Evolutionary conservation across 148 eudicot genomes (phyloP).

Genomic region (Hydrangea macrophylla): DNA sequence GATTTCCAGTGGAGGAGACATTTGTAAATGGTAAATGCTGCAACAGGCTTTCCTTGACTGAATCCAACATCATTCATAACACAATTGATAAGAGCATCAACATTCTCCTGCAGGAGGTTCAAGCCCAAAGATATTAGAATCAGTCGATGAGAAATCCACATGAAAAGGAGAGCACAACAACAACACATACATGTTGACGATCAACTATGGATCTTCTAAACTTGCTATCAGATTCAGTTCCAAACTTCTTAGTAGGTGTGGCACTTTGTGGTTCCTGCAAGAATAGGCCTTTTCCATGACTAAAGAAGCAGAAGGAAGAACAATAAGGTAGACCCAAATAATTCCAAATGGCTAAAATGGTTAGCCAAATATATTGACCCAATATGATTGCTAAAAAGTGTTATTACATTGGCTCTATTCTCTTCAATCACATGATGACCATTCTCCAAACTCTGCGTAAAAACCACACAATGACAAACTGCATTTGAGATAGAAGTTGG

Average conservation of each 20-base stretch:
- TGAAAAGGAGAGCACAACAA: not conserved
- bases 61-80: conserved; percentile 79
- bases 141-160: conserved; percentile 4
- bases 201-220: conserved; percentile 51
- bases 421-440: conserved; percentile 58
- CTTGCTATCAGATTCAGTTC: conserved; percentile 64
- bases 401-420: conserved; percentile 38
- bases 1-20: conserved; percentile 98
- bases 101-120: conserved; percentile 65
- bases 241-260: conserved; percentile 55
- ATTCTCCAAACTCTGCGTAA: conserved; percentile 61
- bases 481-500: not conserved
- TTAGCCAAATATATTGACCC: too few species aligned
- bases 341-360: not conserved
- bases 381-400: not conserved
- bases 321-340: conserved; percentile 8
- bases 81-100: conserved; percentile 78
- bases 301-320: not conserved
- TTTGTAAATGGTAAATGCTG: conserved; percentile 91
- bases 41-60: conserved; percentile 93
- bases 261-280: conserved; percentile 60
- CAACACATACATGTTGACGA: conserved; percentile 60
- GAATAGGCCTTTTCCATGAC: not conserved
- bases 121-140: conserved; percentile 9
- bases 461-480: not conserved